Evolutionary conservation across 306 rosid species (phyloP), one percentile per base, ranked within the genome.

Genomic region (Boehmeria nivea): DNA sequence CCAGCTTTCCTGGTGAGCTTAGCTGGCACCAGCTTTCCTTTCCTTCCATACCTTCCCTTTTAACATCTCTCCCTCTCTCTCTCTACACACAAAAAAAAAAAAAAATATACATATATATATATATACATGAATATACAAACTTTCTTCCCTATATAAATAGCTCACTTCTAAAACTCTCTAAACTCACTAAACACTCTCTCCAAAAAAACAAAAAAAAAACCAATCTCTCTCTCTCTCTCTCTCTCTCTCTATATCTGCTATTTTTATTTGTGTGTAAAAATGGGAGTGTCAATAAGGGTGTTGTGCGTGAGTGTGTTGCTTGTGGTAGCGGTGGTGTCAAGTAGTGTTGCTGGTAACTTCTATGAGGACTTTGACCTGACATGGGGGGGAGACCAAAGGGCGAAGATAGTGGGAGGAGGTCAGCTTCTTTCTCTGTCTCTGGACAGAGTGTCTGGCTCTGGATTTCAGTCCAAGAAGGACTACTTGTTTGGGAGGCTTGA

Each of bases 371-470:
- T 85, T 56, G 87, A 89, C 66, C 46, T 89, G 6, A 83, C 79
- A 18, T 89, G 95, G 97, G 96, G n/a, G n/a, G 96, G 95, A 15
- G 85, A 53, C 12, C 38, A 75, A 3, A 78, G 95, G 45, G 86
- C 85, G 9, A 83, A 83, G 78, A 70, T 89, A 59, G 80, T 89
- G 66, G 62, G 49, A 4, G 70, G 71, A 22, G 95, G 97, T 0
- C 82, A 69, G 48, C 86, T 85, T 66, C 82, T 89, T 1, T 85
- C 95, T 64, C 68, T 89, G 13, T 85, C 95, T 0, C 44, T 89
- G 2, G 97, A 85, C 64, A 75, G 42, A 54, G 66, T 69, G 19
- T 89, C 97, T 47, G 97, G 97, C 47, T 89, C 97, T 58, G 95
- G 97, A 43, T 89, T 89, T 66, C 67, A 75, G 48, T 89, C 97